phyloP scores from a whole-genome alignment of 2,329 filamentous ascomycete species.

The Macrophomina tecta region DNA sequence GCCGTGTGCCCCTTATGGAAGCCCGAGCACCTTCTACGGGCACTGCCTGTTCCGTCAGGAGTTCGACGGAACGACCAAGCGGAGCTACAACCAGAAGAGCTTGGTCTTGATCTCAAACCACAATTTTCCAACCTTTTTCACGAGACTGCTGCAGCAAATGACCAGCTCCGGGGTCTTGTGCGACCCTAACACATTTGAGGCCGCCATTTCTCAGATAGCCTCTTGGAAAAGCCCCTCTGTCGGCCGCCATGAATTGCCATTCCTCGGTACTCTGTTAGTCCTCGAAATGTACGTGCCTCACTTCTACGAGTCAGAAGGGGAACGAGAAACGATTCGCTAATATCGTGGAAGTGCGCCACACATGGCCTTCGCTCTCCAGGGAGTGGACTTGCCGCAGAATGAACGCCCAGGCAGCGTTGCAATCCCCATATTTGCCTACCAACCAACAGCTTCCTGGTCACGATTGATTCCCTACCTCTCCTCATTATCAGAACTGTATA shows the following conservation, averaged over 20 bases:
- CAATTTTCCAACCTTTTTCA: constrained; percentile 47
- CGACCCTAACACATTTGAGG: constrained; percentile 46
- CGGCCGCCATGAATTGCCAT: constrained; percentile 47
- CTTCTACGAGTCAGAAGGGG: not conserved
- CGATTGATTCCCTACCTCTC: constrained; percentile 48
- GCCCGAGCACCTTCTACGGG: constrained; percentile 43
- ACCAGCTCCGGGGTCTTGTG: constrained; percentile 45
- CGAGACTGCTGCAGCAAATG: constrained; percentile 44
- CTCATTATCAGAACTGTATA: constrained; percentile 49
- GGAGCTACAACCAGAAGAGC: constrained; percentile 50
- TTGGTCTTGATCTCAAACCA: constrained; percentile 50
- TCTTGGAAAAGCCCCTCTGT: constrained; percentile 44
- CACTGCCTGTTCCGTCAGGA: constrained; percentile 50
- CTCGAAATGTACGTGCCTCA: constrained; percentile 41
- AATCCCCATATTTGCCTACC: constrained; percentile 46
- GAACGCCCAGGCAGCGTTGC: constrained; percentile 13
- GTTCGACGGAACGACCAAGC: constrained; percentile 48
- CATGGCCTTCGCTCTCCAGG: constrained; percentile 48
- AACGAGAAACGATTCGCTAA: constrained; percentile 1
- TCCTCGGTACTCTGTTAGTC: constrained; percentile 45
- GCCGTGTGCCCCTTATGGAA: constrained; percentile 48
- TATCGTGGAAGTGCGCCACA: constrained; percentile 41
- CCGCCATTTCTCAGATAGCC: constrained; percentile 45
- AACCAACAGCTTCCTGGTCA: constrained; percentile 48
- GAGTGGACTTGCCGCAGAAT: constrained; percentile 36